Base-by-base conservation (phyloP, 441 rosid genomes). In the Gossypium davidsonii region DNA sequence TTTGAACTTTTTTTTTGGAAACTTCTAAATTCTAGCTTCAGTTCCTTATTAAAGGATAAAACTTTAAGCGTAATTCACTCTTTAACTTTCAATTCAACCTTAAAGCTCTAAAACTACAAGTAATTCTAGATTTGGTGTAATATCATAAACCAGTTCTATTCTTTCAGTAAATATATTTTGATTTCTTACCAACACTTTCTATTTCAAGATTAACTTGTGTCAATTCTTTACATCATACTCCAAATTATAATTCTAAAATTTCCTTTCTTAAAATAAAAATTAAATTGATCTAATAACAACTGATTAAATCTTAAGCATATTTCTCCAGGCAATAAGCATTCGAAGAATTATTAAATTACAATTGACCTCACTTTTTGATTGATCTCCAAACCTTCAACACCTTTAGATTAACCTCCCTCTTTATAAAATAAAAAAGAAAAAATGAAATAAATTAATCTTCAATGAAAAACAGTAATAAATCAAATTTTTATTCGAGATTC, bases 341-440 rank as follows among this genome's bases (percentile, higher is more conserved):
- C 11, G 3, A 14, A 18, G 12, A 39, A 25, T 42, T 9, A 21
- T 6, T 31, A 57, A 46, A 20, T 51, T 67, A 46, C 12, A 81
- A 59, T 49, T 74, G 68, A 48, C 74, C 31, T 28, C 70, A 91
- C 99, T 96, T 91, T 95, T 80, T 93, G 97, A 77, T 95, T 97
- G 71, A 95, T 95, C 86, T 91, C 95, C 0, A 96, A 72, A 95
- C 95, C 89, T 95, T 91, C 82, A 95, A 73, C 60, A 95, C 99
- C 86, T 90, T 92, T 71, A 93, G 91, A 88, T 95, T 95, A 71
- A 95, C 98, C 89, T 95, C 99, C 78, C 97, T 83, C 86, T 95
- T 92, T 81, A 97, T 95, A 88, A 0, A 78, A 71, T 48, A 26
- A 20, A 55, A 64, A 67, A 12, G 0, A 34, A 60, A 17, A 55